Base-by-base conservation (phyloP, 169 alveolate genomes). In the Plasmodium gaboni region DNA sequence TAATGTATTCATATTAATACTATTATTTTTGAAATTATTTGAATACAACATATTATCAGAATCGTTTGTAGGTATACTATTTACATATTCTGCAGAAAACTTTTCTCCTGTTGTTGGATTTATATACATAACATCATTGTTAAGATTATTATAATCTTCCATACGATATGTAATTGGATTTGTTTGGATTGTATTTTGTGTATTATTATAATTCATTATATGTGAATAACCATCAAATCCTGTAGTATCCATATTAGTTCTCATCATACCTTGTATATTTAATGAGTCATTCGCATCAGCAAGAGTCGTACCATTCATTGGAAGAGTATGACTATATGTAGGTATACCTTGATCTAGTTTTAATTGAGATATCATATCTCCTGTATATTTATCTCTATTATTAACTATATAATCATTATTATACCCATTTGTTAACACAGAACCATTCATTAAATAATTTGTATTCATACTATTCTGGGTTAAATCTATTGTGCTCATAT, bases 241-340 rank as follows among this genome's bases (percentile, higher is more conserved):
- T 38, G 85, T 42, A 46, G 85, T 55, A 55, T 68, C 91, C 22
- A 83, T 17, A 57, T 65, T 15, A n/a, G 73, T 69, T 19, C 70
- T 68, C 91, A 83, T 83, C 91, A 83, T 83, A 59, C 91, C 91
- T 32, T 83, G 86, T 85, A 83, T 69, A 48, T 53, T 69, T 10
- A 70, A 24, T 32, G 73, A 57, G 6, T 83, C 91, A 70, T 68
- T 83, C 13, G 68, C 73, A 13, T 59, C 86, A 19, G 70, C 51
- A n/a, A 48, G 72, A 44, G 59, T 83, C 24, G 26, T 48, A 42
- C 67, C 59, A 69, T 67, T 53, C 85, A 83, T 83, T 57, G 91
- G 85, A 63, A 70, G 55, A 38, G 91, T 83, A 24, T 83, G 68
- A 53, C 70, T 83, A 46, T 83, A 83, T 38, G 67, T 42, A 13